Evolutionary conservation across 2,329 filamentous ascomycete species (phyloP).

Genomic region (Dothideomycetes sp.): DNA sequence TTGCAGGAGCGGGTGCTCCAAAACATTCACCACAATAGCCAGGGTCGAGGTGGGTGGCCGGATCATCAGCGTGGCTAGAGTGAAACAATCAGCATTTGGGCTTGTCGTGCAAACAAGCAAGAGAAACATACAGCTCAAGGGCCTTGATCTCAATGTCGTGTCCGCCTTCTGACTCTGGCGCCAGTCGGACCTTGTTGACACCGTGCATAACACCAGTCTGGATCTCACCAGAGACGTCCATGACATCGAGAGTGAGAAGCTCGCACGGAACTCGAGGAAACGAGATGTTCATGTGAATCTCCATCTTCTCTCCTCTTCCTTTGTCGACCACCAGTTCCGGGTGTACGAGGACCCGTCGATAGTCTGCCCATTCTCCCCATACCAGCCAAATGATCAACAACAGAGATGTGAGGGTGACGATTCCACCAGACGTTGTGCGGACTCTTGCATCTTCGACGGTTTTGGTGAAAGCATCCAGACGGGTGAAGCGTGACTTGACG

Average conservation of each 20-base stretch:
- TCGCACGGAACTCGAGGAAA: conserved; percentile 93
- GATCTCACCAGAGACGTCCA: conserved; percentile 97
- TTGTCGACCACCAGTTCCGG: conserved; percentile 96
- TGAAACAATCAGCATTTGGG: background rate
- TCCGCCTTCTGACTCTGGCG: conserved; percentile 63
- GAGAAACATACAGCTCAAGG: conserved; percentile 53
- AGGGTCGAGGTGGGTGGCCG: conserved; percentile 73
- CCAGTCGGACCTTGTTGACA: conserved; percentile 79
- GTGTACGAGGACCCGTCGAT: conserved; percentile 73
- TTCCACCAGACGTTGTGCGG: conserved; percentile 87
- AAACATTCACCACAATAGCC: conserved; percentile 92
- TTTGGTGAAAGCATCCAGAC: conserved; percentile 97
- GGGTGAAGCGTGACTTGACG: conserved; percentile 84
- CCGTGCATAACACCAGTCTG: conserved; percentile 91
- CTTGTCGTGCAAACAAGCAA: background rate
- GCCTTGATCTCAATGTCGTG: conserved; percentile 61
- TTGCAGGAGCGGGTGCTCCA: conserved; percentile 64
- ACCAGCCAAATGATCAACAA: conserved; percentile 80
- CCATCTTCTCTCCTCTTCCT: conserved; percentile 95
- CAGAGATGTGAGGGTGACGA: conserved; percentile 87
- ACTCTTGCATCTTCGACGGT: conserved; percentile 97
- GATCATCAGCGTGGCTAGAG: conserved; percentile 55
- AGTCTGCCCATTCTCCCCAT: conserved; percentile 94
- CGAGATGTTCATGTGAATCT: conserved; percentile 94
- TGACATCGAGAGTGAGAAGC: conserved; percentile 90